Base-by-base conservation (phyloP, 106 monocot genomes). In the Chionographis japonica region DNA sequence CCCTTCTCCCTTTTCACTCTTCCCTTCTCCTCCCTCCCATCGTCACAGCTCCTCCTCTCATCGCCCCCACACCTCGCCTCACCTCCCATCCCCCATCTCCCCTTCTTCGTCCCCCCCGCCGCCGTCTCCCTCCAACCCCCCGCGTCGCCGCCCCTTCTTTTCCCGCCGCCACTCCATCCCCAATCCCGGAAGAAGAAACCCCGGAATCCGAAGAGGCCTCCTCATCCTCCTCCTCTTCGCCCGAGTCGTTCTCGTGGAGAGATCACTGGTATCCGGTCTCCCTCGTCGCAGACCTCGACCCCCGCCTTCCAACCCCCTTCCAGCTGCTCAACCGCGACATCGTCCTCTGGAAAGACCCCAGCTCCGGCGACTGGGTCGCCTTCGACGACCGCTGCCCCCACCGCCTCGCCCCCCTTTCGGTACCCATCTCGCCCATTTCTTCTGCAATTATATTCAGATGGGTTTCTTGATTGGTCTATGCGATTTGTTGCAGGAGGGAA, bases 221-320 rank as follows among this genome's bases (percentile, higher is more conserved):
- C 8, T 70, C 76, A 16, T 17, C 59, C n/a, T 40, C 72, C 5
- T 65, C 76, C 12, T 80, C 87, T 51, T 58, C 62, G 4, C 65
- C 76, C 8, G 83, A 83, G 40, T 61, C 73, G 14, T 92, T 95
- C 80, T 92, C 88, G 40, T 95, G 95, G 95, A 72, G 95, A 42
- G 95, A 95, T 14, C 81, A 86, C 78, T 95, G 95, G 95, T 95
- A 95, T 74, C 91, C 95, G 0, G 91, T 92, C 7, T 86, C 95
- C 57, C 78, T 95, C 51, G 65, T 95, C 35, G 95, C 89, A 75
- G 95, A 95, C 68, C 84, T 95, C 51, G 95, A 95, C 64, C 89
- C 88, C 50, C 8, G 60, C 40, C 35, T 41, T 11, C 91, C 95
- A 40, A 95, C 86, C 51, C 91, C 95, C 40, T 95, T 95, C 71